Evolutionary conservation across 345 rosid genomes (phyloP).

Genomic region (Microthlaspi erraticum): DNA sequence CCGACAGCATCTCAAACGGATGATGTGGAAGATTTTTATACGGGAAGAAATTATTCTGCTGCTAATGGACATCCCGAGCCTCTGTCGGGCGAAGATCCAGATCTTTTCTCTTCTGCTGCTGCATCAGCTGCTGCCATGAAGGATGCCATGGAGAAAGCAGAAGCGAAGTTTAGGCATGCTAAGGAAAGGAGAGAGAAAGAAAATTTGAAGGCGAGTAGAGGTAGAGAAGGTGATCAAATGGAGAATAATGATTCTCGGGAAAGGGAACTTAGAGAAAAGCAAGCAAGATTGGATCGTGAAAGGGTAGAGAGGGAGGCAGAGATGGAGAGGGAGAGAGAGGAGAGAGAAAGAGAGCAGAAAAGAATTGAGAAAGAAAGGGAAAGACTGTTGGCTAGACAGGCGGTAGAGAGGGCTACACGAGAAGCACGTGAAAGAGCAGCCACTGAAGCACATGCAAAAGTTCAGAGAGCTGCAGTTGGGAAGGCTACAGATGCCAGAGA

Average conservation of each 20-base stretch:
- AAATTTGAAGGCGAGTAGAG: too few relatives aligned
- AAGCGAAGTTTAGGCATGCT: conserved; percentile 86
- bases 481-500: conserved; percentile 80
- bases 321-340: conserved; percentile 65
- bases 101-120: conserved; percentile 67
- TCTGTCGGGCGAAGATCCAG: conserved; percentile 58
- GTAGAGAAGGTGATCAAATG: too few relatives aligned
- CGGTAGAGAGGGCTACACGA: conserved; percentile 49
- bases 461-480: conserved; percentile 86
- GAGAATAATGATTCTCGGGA: neutral
- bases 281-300: conserved; percentile 58
- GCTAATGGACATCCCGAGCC: conserved; percentile 53
- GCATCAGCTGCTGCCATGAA: conserved; percentile 97
- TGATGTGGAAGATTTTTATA: conserved; percentile 78
- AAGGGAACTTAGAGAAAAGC: conserved; percentile 62
- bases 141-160: conserved; percentile 96
- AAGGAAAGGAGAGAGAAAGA: conserved; percentile 74
- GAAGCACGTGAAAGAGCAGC: conserved; percentile 97
- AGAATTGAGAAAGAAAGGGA: conserved; percentile 73
- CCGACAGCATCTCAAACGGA: conserved; percentile 67
- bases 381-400: conserved; percentile 65
- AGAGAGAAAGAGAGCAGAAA: conserved; percentile 53
- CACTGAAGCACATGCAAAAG: conserved; percentile 74
- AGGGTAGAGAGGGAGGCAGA: conserved; percentile 63
- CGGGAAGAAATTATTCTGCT: conserved; percentile 54